Conservation (phyloP, 2,329 filamentous ascomycete species). For the Trichoderma pleuroti region DNA sequence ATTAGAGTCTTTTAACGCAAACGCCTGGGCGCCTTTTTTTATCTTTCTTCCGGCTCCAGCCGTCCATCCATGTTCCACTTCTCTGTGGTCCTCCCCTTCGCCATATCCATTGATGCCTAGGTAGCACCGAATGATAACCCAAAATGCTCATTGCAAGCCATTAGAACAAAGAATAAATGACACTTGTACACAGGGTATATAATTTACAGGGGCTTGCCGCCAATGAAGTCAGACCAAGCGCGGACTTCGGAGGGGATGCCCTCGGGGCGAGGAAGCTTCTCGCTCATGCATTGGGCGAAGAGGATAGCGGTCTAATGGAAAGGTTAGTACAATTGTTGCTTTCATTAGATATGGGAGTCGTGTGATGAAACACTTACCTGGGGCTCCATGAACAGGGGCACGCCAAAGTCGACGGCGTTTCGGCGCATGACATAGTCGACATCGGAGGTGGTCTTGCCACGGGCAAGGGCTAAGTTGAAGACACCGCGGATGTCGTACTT, state of each 20-base stretch:
- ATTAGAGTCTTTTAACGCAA: not conserved
- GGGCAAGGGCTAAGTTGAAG: conserved; percentile 85
- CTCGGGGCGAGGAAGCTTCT: conserved; percentile 85
- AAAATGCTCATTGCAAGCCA: not conserved
- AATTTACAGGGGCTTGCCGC: conserved; percentile 71
- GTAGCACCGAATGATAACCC: not conserved
- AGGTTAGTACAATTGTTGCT: not conserved
- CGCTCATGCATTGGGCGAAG: conserved; percentile 94
- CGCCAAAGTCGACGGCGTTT: conserved; percentile 97
- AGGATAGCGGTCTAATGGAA: conserved; percentile 76
- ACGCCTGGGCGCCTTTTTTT: not conserved
- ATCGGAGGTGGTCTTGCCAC: conserved; percentile 80
- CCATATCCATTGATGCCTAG: not conserved
- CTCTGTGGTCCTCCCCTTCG: not conserved
- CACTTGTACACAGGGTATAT: conserved; percentile 13
- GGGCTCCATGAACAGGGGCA: conserved; percentile 97
- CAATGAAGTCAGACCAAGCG: conserved; percentile 93
- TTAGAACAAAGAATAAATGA: conserved; percentile 1
- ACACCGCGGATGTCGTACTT: conserved; percentile 95
- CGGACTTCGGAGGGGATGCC: conserved; percentile 89
- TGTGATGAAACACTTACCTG: conserved; percentile 60
- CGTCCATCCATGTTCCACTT: not conserved
- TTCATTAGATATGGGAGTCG: not conserved
- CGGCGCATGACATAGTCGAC: conserved; percentile 98
- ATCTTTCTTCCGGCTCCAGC: not conserved